Evolutionary conservation across 352 stramenopile genomes (phyloP).

Genomic region (Pythium phragmiticola): DNA sequence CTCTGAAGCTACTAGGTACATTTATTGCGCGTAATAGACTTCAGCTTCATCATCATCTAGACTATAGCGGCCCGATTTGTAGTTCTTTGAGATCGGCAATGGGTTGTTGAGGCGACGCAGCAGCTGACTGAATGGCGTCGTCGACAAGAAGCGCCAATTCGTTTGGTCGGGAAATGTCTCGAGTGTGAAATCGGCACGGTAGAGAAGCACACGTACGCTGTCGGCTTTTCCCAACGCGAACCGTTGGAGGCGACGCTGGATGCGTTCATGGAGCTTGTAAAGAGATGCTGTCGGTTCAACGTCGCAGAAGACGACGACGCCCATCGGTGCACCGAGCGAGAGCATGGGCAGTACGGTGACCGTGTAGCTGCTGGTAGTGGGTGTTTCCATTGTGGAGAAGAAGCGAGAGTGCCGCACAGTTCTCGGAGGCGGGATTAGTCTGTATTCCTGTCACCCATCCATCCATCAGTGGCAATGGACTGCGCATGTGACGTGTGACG

Average conservation of each 20-base stretch:
- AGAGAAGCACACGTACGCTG: background rate
- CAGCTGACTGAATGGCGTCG: background rate
- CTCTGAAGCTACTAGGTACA: too few relatives aligned
- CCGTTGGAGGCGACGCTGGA: background rate
- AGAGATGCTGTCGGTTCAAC: background rate
- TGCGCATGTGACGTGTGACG: too few relatives aligned
- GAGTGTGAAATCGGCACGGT: background rate
- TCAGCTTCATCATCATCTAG: too few relatives aligned
- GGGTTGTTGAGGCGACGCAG: background rate
- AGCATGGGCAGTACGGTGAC: conserved; percentile 3
- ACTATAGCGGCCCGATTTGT: background rate
- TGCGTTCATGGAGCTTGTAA: background rate
- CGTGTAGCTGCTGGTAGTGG: background rate
- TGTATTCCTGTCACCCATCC: too few relatives aligned
- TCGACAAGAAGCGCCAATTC: background rate
- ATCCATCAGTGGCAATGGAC: too few relatives aligned
- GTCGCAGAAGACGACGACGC: background rate
- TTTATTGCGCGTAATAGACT: too few relatives aligned
- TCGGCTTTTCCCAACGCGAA: background rate
- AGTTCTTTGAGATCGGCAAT: background rate
- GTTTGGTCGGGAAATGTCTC: background rate
- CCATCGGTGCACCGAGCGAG: background rate
- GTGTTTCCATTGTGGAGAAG: too few relatives aligned
- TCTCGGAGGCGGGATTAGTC: too few relatives aligned
- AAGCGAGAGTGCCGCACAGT: too few relatives aligned